Conservation (phyloP, 2,329 filamentous ascomycete species). For the Ophiostoma australiae region DNA sequence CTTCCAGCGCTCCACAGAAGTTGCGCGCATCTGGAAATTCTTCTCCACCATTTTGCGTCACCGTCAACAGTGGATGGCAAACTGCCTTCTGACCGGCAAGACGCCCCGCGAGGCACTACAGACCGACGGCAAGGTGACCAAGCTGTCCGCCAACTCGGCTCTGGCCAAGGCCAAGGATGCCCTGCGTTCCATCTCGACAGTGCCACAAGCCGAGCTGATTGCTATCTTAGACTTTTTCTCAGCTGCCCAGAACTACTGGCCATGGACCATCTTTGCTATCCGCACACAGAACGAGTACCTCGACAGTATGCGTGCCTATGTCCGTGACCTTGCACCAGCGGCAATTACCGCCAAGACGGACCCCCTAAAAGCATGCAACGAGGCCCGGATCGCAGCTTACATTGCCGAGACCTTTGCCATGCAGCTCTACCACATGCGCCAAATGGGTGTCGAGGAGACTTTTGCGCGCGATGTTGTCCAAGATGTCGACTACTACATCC, state of each 20-base stretch:
- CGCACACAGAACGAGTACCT: conserved; percentile 71
- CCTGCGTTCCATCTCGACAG: conserved; percentile 59
- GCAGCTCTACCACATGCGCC: conserved; percentile 80
- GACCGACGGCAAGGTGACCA: conserved; percentile 46
- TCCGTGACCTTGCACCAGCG: conserved; percentile 54
- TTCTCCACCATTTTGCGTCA: conserved; percentile 81
- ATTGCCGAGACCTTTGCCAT: conserved; percentile 86
- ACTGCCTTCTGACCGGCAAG: conserved; percentile 83
- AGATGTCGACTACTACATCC: conserved; percentile 71
- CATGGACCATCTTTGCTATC: conserved; percentile 81
- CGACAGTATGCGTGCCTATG: conserved; percentile 63
- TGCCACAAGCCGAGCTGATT: conserved; percentile 62
- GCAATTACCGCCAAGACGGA: conserved; percentile 51
- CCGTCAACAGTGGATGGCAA: conserved; percentile 92
- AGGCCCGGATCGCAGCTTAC: conserved; percentile 70
- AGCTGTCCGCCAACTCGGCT: conserved; percentile 56
- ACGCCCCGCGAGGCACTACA: conserved; percentile 73
- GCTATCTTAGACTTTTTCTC: conserved; percentile 82
- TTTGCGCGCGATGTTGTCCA: conserved; percentile 68
- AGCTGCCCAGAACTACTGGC: conserved; percentile 88
- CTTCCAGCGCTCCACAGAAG: conserved; percentile 59
- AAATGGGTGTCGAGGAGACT: conserved; percentile 60
- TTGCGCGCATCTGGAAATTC: conserved; percentile 73
- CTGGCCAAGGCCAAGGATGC: conserved; percentile 68
- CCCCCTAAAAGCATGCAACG: conserved; percentile 52